Conservation (phyloP, 2,329 filamentous ascomycete genomes). For the Orbilia javanica region DNA sequence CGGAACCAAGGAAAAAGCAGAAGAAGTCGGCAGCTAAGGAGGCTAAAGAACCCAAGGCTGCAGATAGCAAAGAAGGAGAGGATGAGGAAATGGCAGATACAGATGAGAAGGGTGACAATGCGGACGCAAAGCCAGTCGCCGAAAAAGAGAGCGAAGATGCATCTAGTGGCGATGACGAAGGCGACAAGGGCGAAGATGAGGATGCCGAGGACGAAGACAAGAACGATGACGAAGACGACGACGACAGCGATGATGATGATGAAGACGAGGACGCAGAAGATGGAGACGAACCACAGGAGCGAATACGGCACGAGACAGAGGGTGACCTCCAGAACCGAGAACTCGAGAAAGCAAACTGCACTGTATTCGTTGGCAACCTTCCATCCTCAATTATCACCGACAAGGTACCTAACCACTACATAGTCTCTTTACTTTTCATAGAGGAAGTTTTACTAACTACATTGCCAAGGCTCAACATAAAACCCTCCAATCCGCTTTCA, state of each 20-base stretch:
- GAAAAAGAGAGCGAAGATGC: conserved; percentile 71
- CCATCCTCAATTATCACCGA: conserved; percentile 84
- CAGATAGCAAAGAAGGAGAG: conserved; percentile 71
- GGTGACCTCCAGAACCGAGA: conserved; percentile 69
- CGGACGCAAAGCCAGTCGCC: conserved; percentile 66
- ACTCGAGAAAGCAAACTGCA: conserved; percentile 86
- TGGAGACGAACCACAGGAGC: conserved; percentile 57
- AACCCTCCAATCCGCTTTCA: conserved; percentile 61
- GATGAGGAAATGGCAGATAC: conserved; percentile 64
- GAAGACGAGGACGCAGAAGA: conserved; percentile 61
- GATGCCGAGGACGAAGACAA: neutral
- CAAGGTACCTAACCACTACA: conserved; percentile 79
- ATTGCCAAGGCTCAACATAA: conserved; percentile 71
- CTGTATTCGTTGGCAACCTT: conserved; percentile 93
- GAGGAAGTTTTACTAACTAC: conserved; percentile 66
- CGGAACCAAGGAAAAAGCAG: conserved; percentile 64
- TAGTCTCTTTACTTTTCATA: conserved; percentile 71
- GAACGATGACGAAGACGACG: conserved; percentile 33
- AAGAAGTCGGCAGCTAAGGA: conserved; percentile 63
- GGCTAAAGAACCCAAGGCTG: conserved; percentile 62
- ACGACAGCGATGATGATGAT: conserved; percentile 64
- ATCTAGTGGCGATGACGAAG: conserved; percentile 63
- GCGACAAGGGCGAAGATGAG: conserved; percentile 66
- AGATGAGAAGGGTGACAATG: conserved; percentile 62
- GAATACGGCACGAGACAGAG: conserved; percentile 69